Conservation (phyloP, 306 rosid genomes). For the Lathyrus aphaca region DNA sequence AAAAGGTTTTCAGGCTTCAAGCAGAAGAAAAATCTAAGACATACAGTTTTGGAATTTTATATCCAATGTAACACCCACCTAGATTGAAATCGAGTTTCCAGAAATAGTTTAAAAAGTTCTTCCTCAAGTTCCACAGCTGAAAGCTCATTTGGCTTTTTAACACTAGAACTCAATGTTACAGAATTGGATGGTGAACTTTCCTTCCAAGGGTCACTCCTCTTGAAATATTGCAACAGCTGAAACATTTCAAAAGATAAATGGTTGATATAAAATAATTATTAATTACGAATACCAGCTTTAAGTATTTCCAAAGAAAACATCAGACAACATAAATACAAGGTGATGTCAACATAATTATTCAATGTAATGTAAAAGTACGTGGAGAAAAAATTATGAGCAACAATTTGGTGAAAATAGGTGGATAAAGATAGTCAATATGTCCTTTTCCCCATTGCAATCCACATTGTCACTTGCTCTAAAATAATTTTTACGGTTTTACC, state of each 20-base stretch:
- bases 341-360: background rate
- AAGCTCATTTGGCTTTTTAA: constrained; percentile 42
- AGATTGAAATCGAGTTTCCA: constrained; percentile 63
- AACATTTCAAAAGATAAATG: constrained; percentile 42
- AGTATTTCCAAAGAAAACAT: constrained; percentile 15
- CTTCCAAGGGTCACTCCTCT: constrained; percentile 69
- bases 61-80: constrained; percentile 50
- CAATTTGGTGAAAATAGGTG: constrained; percentile 25
- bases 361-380: background rate
- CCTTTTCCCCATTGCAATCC: background rate
- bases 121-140: constrained; percentile 53
- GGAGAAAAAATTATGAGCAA: background rate
- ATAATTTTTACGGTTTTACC: background rate
- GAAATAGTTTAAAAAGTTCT: constrained; percentile 56
- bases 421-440: background rate
- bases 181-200: constrained; percentile 39
- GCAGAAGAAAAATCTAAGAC: background rate
- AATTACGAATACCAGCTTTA: background rate
- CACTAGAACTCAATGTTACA: constrained; percentile 19
- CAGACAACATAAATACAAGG: constrained; percentile 13
- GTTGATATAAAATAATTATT: constrained; percentile 10
- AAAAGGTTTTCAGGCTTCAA: background rate
- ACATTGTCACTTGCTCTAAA: background rate
- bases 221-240: constrained; percentile 69
- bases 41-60: background rate